phyloP scores from a whole-genome alignment of 805 yeast species.

The Komagataella mondaviorum region DNA sequence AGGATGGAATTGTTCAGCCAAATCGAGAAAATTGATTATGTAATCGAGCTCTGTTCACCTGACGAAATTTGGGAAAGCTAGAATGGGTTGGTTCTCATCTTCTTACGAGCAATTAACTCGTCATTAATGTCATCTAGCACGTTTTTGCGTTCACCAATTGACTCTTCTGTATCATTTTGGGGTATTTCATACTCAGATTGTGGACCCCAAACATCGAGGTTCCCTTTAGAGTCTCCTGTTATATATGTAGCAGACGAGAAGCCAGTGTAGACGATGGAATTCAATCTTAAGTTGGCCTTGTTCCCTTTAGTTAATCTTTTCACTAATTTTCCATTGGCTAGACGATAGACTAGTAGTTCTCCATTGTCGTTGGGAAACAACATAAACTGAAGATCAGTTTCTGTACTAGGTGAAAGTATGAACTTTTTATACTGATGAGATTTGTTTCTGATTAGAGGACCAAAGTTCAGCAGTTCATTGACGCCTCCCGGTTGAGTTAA shows the following conservation, averaged over 20 bases:
- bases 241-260: constrained; percentile 29
- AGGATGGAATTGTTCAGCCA: neutral
- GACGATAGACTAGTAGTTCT: constrained; percentile 45
- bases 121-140: neutral
- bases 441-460: constrained; percentile 62
- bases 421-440: constrained; percentile 43
- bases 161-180: neutral
- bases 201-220: constrained; percentile 44
- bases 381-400: constrained; percentile 42
- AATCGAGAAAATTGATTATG: neutral
- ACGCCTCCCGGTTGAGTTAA: constrained; percentile 31
- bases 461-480: constrained; percentile 60
- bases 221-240: constrained; percentile 60
- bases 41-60: neutral
- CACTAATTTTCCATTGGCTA: constrained; percentile 49
- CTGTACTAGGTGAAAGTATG: constrained; percentile 33
- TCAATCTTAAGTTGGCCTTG: constrained; percentile 26
- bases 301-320: constrained; percentile 36
- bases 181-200: constrained; percentile 3
- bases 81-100: neutral
- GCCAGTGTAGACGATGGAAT: constrained; percentile 38
- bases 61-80: neutral
- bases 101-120: neutral
- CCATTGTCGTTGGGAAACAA: constrained; percentile 70
- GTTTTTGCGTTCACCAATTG: neutral